Base-by-base conservation (phyloP, 108 stramenopile species). In the Cyclostephanos tholiformis region DNA sequence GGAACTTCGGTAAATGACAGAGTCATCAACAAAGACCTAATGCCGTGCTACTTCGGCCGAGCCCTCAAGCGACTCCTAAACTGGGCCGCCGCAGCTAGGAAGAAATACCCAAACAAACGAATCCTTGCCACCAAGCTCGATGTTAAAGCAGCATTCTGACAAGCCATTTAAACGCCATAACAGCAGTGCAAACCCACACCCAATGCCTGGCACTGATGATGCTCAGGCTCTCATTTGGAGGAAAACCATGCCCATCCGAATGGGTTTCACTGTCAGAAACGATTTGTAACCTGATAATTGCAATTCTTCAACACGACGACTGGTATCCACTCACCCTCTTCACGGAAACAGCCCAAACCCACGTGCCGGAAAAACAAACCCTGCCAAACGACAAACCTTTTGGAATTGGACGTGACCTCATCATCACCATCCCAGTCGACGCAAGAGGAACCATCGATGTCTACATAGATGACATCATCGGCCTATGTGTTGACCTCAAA, bases 201-300 rank as follows among this genome's bases (percentile, higher is more conserved):
- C 69, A 68, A 38, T 29, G 57, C 16, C 39, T 75, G 27, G 74
- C 74, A 19, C 49, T 60, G 19, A 41, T 75, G 5, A 29, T 55
- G 14, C 74, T 75, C 14, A 14, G 55, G 16, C 74, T 75, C n/a
- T 67, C 74, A 2, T 75, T 75, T 35, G 74, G 74, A 0, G 66
- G 74, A 16, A 20, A 35, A 2, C 74, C 74, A 27, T 38, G 52
- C 35, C 65, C 65, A 9, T 55, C 38, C 0, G 66, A 75, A 56
- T 75, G 57, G 59, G 74, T 35, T 0, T 0, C 25, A 23, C 0
- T 52, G 0, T 52, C 63, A 4, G 44, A 73, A 53, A 22, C 63
- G 7, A 65, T 73, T 0, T 66, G 65, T 17, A 53, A 74, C 9
- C 17, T 74, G 41, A 29, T 29, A 17, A 73, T 30, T 27, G 49